These are phyloP conservation scores for Paraphoma sp. DNA, from an alignment of 2,329 filamentous ascomycete genomes.

Conservation along the genomic window DNA sequence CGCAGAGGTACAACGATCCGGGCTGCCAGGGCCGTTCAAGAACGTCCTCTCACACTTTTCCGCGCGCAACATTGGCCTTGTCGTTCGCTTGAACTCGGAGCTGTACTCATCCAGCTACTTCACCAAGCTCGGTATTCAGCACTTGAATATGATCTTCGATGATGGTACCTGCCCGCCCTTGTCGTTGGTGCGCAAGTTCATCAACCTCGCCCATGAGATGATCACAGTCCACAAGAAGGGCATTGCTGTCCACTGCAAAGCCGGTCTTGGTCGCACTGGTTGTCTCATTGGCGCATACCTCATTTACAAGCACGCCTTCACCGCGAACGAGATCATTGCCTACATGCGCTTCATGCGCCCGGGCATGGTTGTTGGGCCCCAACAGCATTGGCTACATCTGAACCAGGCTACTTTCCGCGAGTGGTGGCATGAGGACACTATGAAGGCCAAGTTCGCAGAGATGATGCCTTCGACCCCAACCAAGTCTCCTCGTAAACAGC, in stretches of 20 bases:
- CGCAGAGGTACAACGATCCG: conserved; percentile 73
- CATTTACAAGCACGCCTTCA: conserved; percentile 97
- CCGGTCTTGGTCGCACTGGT: conserved; percentile 90
- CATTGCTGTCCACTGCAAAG: conserved; percentile 98
- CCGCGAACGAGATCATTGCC: conserved; percentile 94
- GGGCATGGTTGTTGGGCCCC: conserved; percentile 97
- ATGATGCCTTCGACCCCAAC: conserved; percentile 64
- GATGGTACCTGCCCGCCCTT: conserved; percentile 95
- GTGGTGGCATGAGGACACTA: conserved; percentile 85
- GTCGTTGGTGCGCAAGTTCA: conserved; percentile 89
- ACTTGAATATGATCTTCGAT: conserved; percentile 99
- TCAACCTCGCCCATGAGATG: conserved; percentile 91
- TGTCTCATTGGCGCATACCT: conserved; percentile 97
- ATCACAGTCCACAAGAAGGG: conserved; percentile 90
- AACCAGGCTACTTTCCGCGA: conserved; percentile 98
- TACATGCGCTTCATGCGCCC: conserved; percentile 99
- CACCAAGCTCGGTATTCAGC: conserved; percentile 90
- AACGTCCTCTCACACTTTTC: conserved; percentile 92
- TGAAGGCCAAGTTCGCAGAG: conserved; percentile 81
- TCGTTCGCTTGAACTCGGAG: conserved; percentile 93
- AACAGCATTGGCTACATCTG: conserved; percentile 98
- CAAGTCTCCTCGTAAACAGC: conserved; percentile 56
- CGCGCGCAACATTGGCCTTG: conserved; percentile 86
- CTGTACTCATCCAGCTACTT: conserved; percentile 98
- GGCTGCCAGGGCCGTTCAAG: conserved; percentile 87